These are phyloP conservation scores for Coprinopsis sp. DNA, from an alignment of 768 basidiomycete genomes.

Conservation along the genomic window DNA sequence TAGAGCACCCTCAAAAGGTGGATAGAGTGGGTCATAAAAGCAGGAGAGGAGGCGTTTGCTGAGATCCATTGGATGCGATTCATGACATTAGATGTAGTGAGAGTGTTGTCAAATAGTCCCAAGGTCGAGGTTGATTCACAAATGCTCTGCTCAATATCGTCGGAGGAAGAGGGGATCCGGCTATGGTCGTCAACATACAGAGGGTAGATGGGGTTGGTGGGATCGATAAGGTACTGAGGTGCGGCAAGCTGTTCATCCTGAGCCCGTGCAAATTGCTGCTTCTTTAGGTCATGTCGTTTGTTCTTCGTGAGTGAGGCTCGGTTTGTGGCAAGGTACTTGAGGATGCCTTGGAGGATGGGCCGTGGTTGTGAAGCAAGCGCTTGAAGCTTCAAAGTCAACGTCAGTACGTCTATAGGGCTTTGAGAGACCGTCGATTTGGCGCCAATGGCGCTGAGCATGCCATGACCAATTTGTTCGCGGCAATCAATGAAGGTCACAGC, in stretches of 20 bases:
- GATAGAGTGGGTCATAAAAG: constrained; percentile 6
- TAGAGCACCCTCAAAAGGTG: constrained; percentile 12
- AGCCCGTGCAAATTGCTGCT: constrained; percentile 24
- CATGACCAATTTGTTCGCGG: neutral
- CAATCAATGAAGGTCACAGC: neutral
- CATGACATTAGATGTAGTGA: constrained; percentile 27
- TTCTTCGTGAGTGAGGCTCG: constrained; percentile 21
- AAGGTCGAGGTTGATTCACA: constrained; percentile 18
- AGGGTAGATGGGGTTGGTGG: constrained; percentile 22
- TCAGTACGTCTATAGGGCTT: neutral
- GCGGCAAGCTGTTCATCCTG: constrained; percentile 14
- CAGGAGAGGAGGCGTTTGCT: constrained; percentile 7
- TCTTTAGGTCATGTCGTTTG: constrained; percentile 20
- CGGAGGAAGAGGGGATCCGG: constrained; percentile 12
- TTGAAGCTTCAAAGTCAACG: neutral
- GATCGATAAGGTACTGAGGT: constrained; percentile 28
- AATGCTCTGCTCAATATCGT: constrained; percentile 9
- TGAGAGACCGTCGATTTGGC: no score
- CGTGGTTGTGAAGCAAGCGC: neutral
- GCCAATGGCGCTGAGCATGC: no score
- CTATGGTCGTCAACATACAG: constrained; percentile 20
- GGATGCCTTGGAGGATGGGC: neutral
- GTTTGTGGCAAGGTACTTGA: constrained; percentile 16
- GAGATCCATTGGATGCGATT: constrained; percentile 35
- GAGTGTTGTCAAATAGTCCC: constrained; percentile 21